A percentile compares a stretch with the other conserved stretches of the same genome.
Conservation (phyloP, 2,329 filamentous ascomycete genomes). For the Aspergillus alliaceus region DNA sequence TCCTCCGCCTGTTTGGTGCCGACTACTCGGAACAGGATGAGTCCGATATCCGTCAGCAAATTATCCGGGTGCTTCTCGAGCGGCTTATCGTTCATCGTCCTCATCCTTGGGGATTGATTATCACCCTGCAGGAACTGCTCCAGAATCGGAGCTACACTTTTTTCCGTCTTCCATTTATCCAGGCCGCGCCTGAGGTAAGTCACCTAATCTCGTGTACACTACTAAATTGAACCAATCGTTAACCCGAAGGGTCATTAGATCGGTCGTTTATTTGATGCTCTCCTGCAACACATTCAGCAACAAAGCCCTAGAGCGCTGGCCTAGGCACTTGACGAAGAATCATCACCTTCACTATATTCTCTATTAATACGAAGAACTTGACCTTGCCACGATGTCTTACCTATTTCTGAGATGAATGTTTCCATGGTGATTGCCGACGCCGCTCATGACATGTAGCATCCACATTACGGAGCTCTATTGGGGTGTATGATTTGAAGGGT, state of each 20-base stretch:
- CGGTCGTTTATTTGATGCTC: conserved; percentile 46
- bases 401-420: conserved; percentile 19
- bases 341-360: conserved; percentile 10
- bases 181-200: conserved; percentile 79
- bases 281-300: conserved; percentile 48
- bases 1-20: conserved; percentile 81
- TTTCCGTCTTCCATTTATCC: conserved; percentile 90
- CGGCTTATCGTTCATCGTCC: conserved; percentile 84
- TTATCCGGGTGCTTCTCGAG: conserved; percentile 85
- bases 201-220: background rate
- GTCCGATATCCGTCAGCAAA: conserved; percentile 81
- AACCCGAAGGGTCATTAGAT: conserved; percentile 31
- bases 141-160: conserved; percentile 91
- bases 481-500: conserved; percentile 22
- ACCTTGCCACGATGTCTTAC: conserved; percentile 24
- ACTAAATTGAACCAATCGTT: background rate
- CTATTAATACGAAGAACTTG: conserved; percentile 21
- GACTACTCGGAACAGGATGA: conserved; percentile 71
- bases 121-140: conserved; percentile 82
- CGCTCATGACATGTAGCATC: conserved; percentile 21
- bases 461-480: conserved; percentile 19
- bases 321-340: conserved; percentile 20
- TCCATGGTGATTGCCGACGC: conserved; percentile 18
- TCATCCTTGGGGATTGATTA: conserved; percentile 92
- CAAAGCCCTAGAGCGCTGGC: conserved; percentile 47